Evolutionary conservation across 441 rosid species (phyloP), one percentile per base, ranked within the genome.

Genomic region (Populus hybrid): DNA sequence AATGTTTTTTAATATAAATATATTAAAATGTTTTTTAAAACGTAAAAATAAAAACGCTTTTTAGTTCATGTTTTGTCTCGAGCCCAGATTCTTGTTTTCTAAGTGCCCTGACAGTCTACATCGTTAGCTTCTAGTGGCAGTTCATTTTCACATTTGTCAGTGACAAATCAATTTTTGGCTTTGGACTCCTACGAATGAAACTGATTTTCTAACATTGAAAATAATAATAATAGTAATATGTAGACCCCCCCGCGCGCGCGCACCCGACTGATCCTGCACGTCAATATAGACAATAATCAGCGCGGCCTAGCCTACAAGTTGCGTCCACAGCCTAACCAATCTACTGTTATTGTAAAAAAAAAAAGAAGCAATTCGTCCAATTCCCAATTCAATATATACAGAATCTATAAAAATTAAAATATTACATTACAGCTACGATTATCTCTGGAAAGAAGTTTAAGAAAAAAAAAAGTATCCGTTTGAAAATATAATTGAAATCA

Each of bases 401-500:
- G 21, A 19, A 57, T 57, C 63, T 18, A 57, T 57, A 57, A 6
- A 57, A 6, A 57, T 57, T 53, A 53, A 6, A 53, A 53, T 53
- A 53, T 18, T 18, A 57, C 21, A 19, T 19, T 7, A 23, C 21
- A 57, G 21, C 63, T 19, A 57, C 63, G 63, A 57, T 57, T 57
- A 57, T 57, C 9, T 18, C 63, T 57, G 63, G 63, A 19, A 57
- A 53, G 6, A 53, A 18, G 21, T 6, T 16, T 10, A 42, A 42
- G 50, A 18, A 53, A 6, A 53, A 11, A 12, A 19, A 6, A 57
- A 2, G 63, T 57, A 19, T 57, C 1, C 0, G 1, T 9, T 11
- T 42, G 1, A 11, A 34, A 34, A 34, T 6, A 34, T 0, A 1
- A 0, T 32, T 0, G 1, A 32, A 5, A 32, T 32, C 0, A 0